Evolutionary conservation across 495 filamentous ascomycete genomes (phyloP), one percentile per base, ranked within the genome.

Genomic region (Letharia columbiana): DNA sequence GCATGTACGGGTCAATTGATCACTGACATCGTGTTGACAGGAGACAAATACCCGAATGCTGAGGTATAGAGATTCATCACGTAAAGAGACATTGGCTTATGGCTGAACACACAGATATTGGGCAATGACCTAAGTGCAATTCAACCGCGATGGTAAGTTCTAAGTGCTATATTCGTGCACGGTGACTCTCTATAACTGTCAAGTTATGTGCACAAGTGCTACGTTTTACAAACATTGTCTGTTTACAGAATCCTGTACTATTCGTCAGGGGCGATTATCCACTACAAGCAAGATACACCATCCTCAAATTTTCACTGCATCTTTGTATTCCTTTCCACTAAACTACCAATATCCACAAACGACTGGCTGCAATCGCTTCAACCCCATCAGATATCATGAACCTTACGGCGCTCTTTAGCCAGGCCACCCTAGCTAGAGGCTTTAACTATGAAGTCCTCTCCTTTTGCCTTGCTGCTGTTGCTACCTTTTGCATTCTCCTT

Each of bases 111-210:
- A 13, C 42, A 71, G 69, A 67, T 81, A 35, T 66, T 70, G 72
- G 82, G 82, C 50, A 81, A 78, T 62, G 86, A 89, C 69, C 77
- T 87, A 5, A 86, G 83, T 63, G 80, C 83, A 13, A 87, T 86
- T 60, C 84, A 87, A 70, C 82, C 82, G 20, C 74, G 76, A 54
- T 84, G 78, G 73, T 83, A 77, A 47, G 49, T 69, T 41, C n/a
- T 33, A 33, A 45, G 58, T 54, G 49, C 59, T 62, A 31, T 35
- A 17, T 37, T 8, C 7, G 3, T 37, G 33, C 52, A 57, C 6
- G 3, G 7, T 10, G 3, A n/a, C 33, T 37, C 54, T 37, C 5
- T 20, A 33, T 12, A 4, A n/a, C 2, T 57, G 15, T 57, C 54
- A 17, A 9, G 17, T 35, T 7, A 2, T 17, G 52, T 56, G 28